These are phyloP conservation scores for Salvia miltiorrhiza DNA, from an alignment of 257 asterid species.

Conservation along the genomic window DNA sequence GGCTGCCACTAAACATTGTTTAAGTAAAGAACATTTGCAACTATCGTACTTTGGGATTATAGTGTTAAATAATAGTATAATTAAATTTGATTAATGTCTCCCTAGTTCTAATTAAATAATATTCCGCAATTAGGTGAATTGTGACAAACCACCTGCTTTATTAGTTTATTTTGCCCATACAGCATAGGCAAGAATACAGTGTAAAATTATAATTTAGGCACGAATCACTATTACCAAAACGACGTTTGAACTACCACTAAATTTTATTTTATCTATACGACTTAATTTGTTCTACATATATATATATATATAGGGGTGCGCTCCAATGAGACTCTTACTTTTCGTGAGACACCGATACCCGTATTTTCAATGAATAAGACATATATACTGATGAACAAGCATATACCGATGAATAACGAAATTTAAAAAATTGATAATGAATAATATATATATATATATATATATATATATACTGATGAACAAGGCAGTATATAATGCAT, in stretches of 20 bases:
- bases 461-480: no score
- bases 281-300: background rate
- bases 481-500: no score
- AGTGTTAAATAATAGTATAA: background rate
- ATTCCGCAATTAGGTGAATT: slow-evolving; percentile 20
- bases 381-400: no score
- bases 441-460: no score
- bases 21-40: slow-evolving; percentile 1
- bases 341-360: no score
- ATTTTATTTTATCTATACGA: background rate
- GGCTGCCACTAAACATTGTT: slow-evolving; percentile 19
- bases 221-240: slow-evolving; percentile 1
- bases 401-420: no score
- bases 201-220: slow-evolving; percentile 7
- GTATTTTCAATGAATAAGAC: no score
- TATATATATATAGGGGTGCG: no score
- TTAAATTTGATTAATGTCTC: background rate
- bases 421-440: no score
- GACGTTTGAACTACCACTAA: slow-evolving; percentile 23
- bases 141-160: slow-evolving; percentile 16
- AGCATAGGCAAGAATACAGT: slow-evolving; percentile 22
- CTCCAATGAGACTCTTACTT: no score
- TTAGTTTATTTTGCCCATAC: background rate
- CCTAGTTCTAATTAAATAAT: background rate
- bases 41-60: slow-evolving; percentile 8